These are phyloP conservation scores for Ogataea henricii DNA, from an alignment of 805 yeast genomes.

Conservation along the genomic window DNA sequence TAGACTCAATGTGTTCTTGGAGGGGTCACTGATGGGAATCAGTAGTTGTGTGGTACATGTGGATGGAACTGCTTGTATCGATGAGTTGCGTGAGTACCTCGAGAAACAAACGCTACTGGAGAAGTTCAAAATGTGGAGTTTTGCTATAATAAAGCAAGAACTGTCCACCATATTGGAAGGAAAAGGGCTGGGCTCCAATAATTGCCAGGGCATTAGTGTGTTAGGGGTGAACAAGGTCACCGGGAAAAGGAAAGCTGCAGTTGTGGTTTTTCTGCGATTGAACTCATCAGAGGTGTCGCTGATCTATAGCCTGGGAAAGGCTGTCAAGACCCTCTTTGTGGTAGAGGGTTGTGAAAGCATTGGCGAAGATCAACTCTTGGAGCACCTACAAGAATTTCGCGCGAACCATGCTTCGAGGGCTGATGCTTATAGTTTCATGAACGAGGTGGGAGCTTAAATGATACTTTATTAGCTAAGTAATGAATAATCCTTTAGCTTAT, in stretches of 20 bases:
- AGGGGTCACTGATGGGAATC: slow-evolving; percentile 14
- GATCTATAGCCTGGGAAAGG: not conserved
- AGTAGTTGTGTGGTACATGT: slow-evolving; percentile 12
- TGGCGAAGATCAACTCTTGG: not conserved
- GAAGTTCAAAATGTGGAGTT: slow-evolving; percentile 6
- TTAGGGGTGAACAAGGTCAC: not conserved
- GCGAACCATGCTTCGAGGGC: not conserved
- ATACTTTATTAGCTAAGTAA: not conserved
- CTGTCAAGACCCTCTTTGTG: not conserved
- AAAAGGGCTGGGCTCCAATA: not conserved
- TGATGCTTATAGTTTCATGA: slow-evolving; percentile 2
- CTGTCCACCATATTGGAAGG: not conserved
- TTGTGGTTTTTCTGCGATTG: not conserved
- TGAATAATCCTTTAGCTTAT: not conserved
- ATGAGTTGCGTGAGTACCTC: slow-evolving; percentile 6
- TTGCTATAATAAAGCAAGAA: slow-evolving; percentile 5
- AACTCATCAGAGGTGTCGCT: not conserved
- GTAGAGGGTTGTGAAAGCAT: not conserved
- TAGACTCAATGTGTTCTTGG: slow-evolving; percentile 15
- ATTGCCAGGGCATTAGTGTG: not conserved
- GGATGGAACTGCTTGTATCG: not conserved
- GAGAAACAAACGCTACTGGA: not conserved
- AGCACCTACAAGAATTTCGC: not conserved
- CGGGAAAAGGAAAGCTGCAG: not conserved
- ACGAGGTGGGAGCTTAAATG: not conserved